Evolutionary conservation across 768 basidiomycete genomes (phyloP).

Genomic region (Hemileccinum rubropunctum): DNA sequence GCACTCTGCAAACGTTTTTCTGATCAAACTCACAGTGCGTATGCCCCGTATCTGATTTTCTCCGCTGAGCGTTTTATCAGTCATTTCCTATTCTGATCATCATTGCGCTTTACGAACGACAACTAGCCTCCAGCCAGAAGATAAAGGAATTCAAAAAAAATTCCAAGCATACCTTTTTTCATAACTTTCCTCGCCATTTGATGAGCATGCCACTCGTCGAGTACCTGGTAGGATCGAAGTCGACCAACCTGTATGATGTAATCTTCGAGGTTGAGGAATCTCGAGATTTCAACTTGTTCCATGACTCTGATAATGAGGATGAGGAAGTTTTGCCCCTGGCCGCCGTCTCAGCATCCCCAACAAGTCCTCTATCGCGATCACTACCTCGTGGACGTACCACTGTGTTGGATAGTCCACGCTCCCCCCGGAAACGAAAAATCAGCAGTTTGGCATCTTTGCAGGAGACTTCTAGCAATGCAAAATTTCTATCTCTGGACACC

Average conservation of each 20-base stretch:
- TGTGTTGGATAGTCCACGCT: conserved; percentile 7
- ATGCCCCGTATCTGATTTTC: background rate
- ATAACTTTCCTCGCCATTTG: conserved; percentile 65
- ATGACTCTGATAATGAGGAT: conserved; percentile 34
- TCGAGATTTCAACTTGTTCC: conserved; percentile 47
- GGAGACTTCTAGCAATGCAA: conserved; percentile 29
- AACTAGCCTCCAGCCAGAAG: conserved; percentile 49
- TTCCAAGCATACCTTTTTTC: conserved; percentile 56
- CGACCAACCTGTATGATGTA: conserved; percentile 68
- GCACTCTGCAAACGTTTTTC: conserved; percentile 82
- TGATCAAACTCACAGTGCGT: conserved; percentile 76
- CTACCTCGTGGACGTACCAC: background rate
- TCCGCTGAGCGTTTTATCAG: conserved; percentile 29
- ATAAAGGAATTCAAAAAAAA: conserved; percentile 52
- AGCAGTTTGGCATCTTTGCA: conserved; percentile 27
- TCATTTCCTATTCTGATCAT: conserved; percentile 74
- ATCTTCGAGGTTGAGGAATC: conserved; percentile 71
- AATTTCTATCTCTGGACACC: conserved; percentile 28
- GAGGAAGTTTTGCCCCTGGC: conserved; percentile 9
- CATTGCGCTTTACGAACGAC: conserved; percentile 81
- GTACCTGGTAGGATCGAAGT: conserved; percentile 67
- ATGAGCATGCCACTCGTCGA: conserved; percentile 75
- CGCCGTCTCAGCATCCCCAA: conserved; percentile 6
- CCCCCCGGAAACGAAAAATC: conserved; percentile 23
- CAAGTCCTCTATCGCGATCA: conserved; percentile 11